A percentile compares a stretch with the other conserved stretches of the same genome.
Evolutionary conservation across 768 basidiomycete genomes (phyloP).

Genomic region (Dendrothele bispora): DNA sequence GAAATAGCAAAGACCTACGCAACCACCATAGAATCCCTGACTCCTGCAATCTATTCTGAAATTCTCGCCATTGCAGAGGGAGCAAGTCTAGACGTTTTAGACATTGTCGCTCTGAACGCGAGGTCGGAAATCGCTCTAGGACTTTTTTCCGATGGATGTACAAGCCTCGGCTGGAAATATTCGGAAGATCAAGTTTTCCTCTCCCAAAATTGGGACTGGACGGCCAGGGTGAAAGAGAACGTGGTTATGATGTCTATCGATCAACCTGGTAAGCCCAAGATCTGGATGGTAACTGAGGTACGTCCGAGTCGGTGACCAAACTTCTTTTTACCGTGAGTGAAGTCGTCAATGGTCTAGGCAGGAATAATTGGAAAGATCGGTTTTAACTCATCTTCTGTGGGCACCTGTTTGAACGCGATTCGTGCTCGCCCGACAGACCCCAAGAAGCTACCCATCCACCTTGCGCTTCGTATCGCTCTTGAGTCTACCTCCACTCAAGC

Average conservation of each 20-base stretch:
- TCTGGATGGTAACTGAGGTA: conserved; percentile 37
- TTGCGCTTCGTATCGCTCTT: conserved; percentile 29
- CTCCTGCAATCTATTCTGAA: conserved; percentile 29
- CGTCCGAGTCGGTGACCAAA: conserved; percentile 4
- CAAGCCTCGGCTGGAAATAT: conserved; percentile 28
- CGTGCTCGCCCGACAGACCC: conserved; percentile 29
- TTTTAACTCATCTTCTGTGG: conserved; percentile 33
- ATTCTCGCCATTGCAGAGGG: conserved; percentile 35
- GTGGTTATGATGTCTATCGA: conserved; percentile 29
- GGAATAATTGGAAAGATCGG: conserved; percentile 39
- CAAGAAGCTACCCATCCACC: conserved; percentile 30
- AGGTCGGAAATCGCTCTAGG: conserved; percentile 37
- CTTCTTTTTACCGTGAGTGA: neutral
- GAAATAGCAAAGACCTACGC: conserved; percentile 23
- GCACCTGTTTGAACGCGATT: conserved; percentile 36
- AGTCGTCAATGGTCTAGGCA: too few species aligned
- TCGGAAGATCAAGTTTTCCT: conserved; percentile 20
- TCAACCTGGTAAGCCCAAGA: conserved; percentile 26
- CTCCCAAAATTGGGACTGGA: conserved; percentile 40
- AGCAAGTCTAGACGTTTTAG: conserved; percentile 23
- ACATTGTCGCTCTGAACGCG: conserved; percentile 35
- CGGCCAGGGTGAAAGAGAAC: conserved; percentile 28
- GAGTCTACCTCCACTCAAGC: conserved; percentile 23
- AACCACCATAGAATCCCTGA: conserved; percentile 19
- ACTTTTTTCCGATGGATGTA: conserved; percentile 35